A percentile compares a stretch with the other conserved stretches of the same genome.
Evolutionary conservation across 768 basidiomycete species (phyloP).

Genomic region (Serendipita indica): DNA sequence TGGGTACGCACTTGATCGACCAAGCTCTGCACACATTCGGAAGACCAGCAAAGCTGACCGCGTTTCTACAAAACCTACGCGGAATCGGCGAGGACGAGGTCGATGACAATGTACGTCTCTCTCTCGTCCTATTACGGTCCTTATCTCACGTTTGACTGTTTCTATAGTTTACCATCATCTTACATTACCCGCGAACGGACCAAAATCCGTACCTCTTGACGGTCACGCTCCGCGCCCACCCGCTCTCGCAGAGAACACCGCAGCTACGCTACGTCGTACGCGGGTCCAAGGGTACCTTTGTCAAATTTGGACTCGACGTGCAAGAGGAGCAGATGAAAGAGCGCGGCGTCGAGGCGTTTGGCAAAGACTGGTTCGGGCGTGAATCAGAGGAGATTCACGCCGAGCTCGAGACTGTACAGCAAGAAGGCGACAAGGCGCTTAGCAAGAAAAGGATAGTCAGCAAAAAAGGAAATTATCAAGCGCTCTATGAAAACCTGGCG

Average conservation of each 20-base stretch:
- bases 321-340: constrained; percentile 66
- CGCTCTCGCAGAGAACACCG: constrained; percentile 46
- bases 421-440: constrained; percentile 27
- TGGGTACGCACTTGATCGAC: constrained; percentile 70
- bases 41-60: constrained; percentile 49
- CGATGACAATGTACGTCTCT: constrained; percentile 25
- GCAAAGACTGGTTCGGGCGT: constrained; percentile 33
- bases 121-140: background rate
- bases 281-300: constrained; percentile 54
- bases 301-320: constrained; percentile 61
- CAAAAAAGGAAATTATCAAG: constrained; percentile 41
- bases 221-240: constrained; percentile 51
- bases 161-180: constrained; percentile 35
- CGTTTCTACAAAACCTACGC: constrained; percentile 53
- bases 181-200: constrained; percentile 29
- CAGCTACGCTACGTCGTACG: constrained; percentile 63
- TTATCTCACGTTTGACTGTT: too few relatives aligned
- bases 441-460: constrained; percentile 23
- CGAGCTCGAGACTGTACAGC: constrained; percentile 38
- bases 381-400: constrained; percentile 55
- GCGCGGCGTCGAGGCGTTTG: constrained; percentile 28
- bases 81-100: constrained; percentile 24
- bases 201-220: constrained; percentile 36
- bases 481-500: constrained; percentile 52
- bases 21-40: constrained; percentile 66